Evolutionary conservation across 2,329 filamentous ascomycete species (phyloP).

Genomic region (Xylariaceae sp.): DNA sequence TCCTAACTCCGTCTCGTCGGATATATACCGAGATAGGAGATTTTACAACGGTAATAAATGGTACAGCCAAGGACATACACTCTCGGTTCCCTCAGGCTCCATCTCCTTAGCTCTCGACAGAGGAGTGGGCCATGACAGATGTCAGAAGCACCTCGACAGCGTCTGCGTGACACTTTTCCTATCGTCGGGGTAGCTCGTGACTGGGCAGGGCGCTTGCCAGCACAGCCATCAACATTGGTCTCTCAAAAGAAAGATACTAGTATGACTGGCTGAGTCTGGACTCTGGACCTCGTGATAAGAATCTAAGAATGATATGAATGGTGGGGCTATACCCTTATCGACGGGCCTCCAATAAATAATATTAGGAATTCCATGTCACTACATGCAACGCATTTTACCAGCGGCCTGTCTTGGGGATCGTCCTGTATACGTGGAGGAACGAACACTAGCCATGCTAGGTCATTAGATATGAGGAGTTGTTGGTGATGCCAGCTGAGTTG

Average conservation of each 20-base stretch:
- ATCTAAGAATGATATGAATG: conserved; percentile 3
- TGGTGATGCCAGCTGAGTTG: no score
- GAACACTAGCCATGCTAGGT: no score
- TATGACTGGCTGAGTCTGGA: conserved; percentile 13
- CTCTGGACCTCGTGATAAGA: conserved; percentile 24
- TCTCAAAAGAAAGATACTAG: not conserved
- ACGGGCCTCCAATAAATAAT: not conserved
- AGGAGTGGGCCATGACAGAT: conserved; percentile 10
- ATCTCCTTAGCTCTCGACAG: not conserved
- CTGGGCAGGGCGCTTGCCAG: conserved; percentile 22
- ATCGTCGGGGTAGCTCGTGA: conserved; percentile 12
- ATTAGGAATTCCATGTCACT: not conserved
- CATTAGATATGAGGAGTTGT: no score
- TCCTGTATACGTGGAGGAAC: no score
- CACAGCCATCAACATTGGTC: conserved; percentile 20
- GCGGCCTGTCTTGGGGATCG: not conserved
- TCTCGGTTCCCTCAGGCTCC: not conserved
- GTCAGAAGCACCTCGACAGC: not conserved
- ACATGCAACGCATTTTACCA: not conserved
- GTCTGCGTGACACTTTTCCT: conserved; percentile 9
- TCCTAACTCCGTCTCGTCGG: not conserved
- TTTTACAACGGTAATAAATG: not conserved
- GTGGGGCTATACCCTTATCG: conserved; percentile 17
- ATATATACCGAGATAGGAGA: not conserved
- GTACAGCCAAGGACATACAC: conserved; percentile 2